phyloP scores from a whole-genome alignment of 2,329 filamentous ascomycete genomes.

The Fusarium sp. region DNA sequence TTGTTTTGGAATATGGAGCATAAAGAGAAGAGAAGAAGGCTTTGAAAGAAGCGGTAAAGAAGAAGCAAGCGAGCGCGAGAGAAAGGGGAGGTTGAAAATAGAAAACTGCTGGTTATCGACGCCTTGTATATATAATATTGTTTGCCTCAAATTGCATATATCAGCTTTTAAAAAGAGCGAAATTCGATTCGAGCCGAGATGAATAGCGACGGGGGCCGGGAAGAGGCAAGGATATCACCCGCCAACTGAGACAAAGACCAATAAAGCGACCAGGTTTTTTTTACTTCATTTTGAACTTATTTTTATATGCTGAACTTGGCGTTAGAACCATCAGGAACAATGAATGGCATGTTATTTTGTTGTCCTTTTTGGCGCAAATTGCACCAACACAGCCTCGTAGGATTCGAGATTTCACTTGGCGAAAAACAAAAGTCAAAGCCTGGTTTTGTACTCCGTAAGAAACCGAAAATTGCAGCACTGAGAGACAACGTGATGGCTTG shows the following conservation, averaged over 20 bases:
- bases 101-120: not conserved
- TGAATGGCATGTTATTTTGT: not conserved
- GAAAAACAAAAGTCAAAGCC: not conserved
- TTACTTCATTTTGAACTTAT: not conserved
- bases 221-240: constrained; percentile 17
- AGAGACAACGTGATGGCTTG: not conserved
- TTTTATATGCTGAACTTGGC: not conserved
- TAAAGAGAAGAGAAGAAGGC: not conserved
- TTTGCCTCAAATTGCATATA: constrained; percentile 12
- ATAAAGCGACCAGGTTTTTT: not conserved
- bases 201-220: constrained; percentile 2
- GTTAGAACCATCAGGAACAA: not conserved
- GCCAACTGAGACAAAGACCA: constrained; percentile 28
- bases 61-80: not conserved
- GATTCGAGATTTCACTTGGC: not conserved
- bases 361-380: not conserved
- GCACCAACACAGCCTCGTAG: not conserved
- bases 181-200: constrained; percentile 36
- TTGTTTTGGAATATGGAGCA: constrained; percentile 6
- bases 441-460: not conserved
- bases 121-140: not conserved
- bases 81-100: not conserved
- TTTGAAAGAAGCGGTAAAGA: not conserved
- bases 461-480: not conserved
- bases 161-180: constrained; percentile 15